Conservation (phyloP, 495 filamentous ascomycete genomes). For the Aspergillus taichungensis region DNA sequence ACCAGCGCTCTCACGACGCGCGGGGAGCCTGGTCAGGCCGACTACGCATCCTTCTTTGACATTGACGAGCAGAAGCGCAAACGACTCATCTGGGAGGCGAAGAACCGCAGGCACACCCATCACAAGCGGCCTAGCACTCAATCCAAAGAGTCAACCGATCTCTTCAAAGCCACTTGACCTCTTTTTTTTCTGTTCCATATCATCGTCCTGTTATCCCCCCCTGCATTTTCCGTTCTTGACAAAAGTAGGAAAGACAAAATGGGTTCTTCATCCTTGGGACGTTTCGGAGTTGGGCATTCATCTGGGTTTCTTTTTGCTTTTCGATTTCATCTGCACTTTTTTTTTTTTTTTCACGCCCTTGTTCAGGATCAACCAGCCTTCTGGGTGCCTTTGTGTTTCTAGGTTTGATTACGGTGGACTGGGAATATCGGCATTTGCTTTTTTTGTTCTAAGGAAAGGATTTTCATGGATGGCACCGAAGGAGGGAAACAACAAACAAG, state of each 20-base stretch:
- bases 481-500: not conserved
- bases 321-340: not conserved
- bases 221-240: not conserved
- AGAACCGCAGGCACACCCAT: slow-evolving; percentile 31
- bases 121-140: slow-evolving; percentile 14
- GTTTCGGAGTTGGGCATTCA: slow-evolving; percentile 8
- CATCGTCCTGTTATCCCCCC: not conserved
- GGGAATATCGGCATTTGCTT: too few relatives aligned
- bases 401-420: too few relatives aligned
- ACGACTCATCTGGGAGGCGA: slow-evolving; percentile 41
- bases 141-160: slow-evolving; percentile 6
- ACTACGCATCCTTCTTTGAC: slow-evolving; percentile 34
- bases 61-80: slow-evolving; percentile 41
- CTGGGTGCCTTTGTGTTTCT: too few relatives aligned
- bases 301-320: not conserved
- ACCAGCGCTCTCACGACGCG: slow-evolving; percentile 26
- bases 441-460: too few relatives aligned
- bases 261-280: slow-evolving; percentile 6
- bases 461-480: too few relatives aligned
- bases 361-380: too few relatives aligned
- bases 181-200: not conserved
- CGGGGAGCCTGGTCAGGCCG: slow-evolving; percentile 16
- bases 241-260: slow-evolving; percentile 15
- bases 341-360: not conserved
- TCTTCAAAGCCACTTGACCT: too few relatives aligned